Conservation (phyloP, 495 filamentous ascomycete genomes). For the Echria macrotheca region DNA sequence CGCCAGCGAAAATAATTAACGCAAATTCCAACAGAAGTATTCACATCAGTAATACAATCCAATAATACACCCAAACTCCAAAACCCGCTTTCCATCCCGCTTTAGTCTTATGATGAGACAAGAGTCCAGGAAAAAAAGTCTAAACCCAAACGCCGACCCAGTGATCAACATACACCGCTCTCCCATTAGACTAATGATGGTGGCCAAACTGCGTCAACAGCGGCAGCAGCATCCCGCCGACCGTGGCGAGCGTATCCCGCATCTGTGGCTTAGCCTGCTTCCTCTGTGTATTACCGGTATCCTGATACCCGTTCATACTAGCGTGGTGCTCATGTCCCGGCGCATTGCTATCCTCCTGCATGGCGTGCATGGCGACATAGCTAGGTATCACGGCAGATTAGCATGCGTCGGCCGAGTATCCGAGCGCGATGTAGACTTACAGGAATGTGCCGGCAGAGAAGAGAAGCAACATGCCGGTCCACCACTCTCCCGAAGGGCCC, state of each 20-base stretch:
- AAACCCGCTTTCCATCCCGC: neutral
- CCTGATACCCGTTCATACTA: conserved; percentile 60
- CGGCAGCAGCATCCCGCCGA: conserved; percentile 86
- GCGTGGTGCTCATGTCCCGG: conserved; percentile 46
- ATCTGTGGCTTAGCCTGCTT: conserved; percentile 50
- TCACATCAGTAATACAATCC: neutral
- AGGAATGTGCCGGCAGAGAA: conserved; percentile 95
- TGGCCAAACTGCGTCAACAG: conserved; percentile 87
- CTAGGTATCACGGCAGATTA: conserved; percentile 50
- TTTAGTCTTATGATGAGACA: neutral
- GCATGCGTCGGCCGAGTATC: neutral
- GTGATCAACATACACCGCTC: neutral
- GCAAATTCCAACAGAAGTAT: neutral
- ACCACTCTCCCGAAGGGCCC: conserved; percentile 57
- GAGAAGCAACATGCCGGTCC: conserved; percentile 84
- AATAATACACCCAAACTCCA: neutral
- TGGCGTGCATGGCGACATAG: conserved; percentile 98
- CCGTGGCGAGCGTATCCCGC: conserved; percentile 65
- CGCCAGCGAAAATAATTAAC: too few relatives aligned
- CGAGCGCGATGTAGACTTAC: conserved; percentile 46
- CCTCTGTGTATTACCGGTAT: conserved; percentile 43
- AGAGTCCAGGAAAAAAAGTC: conserved; percentile 1
- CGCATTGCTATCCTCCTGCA: conserved; percentile 70
- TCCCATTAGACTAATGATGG: conserved; percentile 50
- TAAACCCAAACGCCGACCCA: conserved; percentile 15